phyloP scores from a whole-genome alignment of 2,329 filamentous ascomycete species.

The Sporothrix globosa region DNA sequence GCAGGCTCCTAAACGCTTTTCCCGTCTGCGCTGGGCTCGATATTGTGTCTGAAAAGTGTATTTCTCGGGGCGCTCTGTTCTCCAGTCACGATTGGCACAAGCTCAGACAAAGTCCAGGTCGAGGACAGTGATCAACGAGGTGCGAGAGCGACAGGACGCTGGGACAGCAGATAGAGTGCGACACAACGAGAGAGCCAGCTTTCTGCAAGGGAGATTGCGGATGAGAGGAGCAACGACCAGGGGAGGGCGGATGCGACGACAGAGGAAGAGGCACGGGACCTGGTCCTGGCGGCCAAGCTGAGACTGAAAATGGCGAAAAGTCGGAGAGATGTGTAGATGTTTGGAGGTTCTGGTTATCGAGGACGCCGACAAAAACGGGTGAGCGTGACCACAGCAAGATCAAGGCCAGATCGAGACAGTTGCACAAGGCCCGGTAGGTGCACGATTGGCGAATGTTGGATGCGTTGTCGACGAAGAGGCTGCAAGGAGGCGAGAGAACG shows the following conservation, averaged over 20 bases:
- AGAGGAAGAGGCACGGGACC: conserved; percentile 25
- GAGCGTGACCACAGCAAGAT: not conserved
- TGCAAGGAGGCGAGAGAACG: not conserved
- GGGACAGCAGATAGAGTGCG: not conserved
- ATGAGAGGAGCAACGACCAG: not conserved
- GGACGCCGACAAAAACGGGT: not conserved
- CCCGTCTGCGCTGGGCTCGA: not conserved
- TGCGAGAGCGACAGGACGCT: not conserved
- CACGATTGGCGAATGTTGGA: conserved; percentile 7
- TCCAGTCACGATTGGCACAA: not conserved
- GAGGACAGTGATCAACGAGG: not conserved
- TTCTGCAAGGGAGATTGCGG: not conserved
- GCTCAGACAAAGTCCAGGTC: not conserved
- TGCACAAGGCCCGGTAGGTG: not conserved
- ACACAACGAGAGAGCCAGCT: not conserved
- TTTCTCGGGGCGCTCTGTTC: not conserved
- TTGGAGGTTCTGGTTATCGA: not conserved
- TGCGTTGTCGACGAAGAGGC: not conserved
- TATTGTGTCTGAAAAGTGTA: not conserved
- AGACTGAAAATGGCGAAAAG: not conserved
- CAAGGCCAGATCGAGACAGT: not conserved
- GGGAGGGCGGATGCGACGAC: not conserved
- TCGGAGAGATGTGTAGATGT: not conserved
- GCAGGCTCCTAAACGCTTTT: not conserved
- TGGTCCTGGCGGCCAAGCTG: not conserved